Evolutionary conservation across 2,329 filamentous ascomycete species (phyloP).

Genomic region (Ophiocordyceps camponoti-saundersi): DNA sequence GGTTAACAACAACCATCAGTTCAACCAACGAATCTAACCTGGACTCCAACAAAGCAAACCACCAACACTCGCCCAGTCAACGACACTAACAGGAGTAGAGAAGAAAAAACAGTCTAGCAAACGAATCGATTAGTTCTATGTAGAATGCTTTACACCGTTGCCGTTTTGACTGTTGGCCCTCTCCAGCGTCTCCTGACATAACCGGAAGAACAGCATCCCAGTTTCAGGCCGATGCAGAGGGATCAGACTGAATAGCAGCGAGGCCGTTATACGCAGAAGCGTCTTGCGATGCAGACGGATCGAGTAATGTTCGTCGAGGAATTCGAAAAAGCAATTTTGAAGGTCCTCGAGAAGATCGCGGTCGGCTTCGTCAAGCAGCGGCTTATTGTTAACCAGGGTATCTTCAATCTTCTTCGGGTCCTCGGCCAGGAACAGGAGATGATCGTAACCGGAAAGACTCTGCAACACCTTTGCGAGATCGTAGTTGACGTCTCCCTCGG

Average conservation of each 20-base stretch:
- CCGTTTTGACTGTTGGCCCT: conserved; percentile 3
- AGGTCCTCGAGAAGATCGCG: conserved; percentile 6
- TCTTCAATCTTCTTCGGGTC: conserved; percentile 5
- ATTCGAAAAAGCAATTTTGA: conserved; percentile 10
- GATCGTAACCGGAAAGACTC: conserved; percentile 13
- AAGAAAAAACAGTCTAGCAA: too few species aligned
- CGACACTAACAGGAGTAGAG: too few species aligned
- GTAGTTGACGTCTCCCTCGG: conserved; percentile 13
- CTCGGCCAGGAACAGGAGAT: conserved; percentile 10
- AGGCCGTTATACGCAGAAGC: conserved; percentile 12
- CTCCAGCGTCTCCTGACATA: conserved; percentile 10
- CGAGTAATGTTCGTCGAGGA: conserved; percentile 10
- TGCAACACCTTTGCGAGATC: conserved; percentile 14
- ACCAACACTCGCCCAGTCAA: too few species aligned
- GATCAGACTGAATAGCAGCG: conserved; percentile 13
- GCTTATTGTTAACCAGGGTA: conserved; percentile 1
- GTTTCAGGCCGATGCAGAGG: conserved; percentile 12
- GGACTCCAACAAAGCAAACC: too few species aligned
- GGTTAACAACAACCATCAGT: too few species aligned
- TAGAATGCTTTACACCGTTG: too few species aligned
- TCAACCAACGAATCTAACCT: too few species aligned
- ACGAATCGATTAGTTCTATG: too few species aligned
- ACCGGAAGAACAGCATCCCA: conserved; percentile 9
- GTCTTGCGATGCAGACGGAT: conserved; percentile 12
- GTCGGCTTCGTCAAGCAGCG: conserved; percentile 10